Conservation (phyloP, 179 eudicot species). For the Corrigiola litoralis region DNA sequence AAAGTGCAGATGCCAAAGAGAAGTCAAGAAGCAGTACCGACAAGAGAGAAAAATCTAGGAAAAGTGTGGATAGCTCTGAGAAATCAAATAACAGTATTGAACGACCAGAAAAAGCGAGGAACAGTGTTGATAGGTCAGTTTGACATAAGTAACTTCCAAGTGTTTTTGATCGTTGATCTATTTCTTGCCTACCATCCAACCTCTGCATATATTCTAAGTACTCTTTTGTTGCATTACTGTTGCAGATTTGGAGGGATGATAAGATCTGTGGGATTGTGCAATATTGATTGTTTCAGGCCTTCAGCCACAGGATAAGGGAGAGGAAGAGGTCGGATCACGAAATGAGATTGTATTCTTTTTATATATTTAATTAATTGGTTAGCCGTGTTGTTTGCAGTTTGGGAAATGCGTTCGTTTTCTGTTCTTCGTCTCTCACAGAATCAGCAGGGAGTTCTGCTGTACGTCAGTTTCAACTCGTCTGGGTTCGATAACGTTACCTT, state of each 20-base stretch:
- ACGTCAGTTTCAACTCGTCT: conserved; percentile 15
- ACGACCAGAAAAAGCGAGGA: conserved; percentile 79
- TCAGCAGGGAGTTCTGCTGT: not conserved
- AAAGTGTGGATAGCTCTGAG: conserved; percentile 49
- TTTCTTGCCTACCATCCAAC: not conserved
- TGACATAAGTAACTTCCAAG: not conserved
- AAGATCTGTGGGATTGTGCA: conserved; percentile 79
- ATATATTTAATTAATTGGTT: conserved; percentile 16
- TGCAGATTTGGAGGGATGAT: conserved; percentile 94
- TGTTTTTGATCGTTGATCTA: not conserved
- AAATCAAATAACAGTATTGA: conserved; percentile 46
- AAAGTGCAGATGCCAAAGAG: conserved; percentile 50
- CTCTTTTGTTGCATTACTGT: conserved; percentile 7
- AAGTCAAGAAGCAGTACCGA: conserved; percentile 63
- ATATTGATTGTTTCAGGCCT: conserved; percentile 91
- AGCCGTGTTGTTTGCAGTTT: conserved; percentile 23
- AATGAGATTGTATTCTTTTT: conserved; percentile 10
- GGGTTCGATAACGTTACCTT: conserved; percentile 4
- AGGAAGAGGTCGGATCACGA: conserved; percentile 25
- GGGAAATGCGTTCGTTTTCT: conserved; percentile 14
- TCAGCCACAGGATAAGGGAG: conserved; percentile 44
- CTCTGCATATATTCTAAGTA: not conserved
- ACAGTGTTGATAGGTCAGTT: conserved; percentile 88
- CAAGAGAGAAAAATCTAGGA: conserved; percentile 63
- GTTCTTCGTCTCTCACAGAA: conserved; percentile 1